Base-by-base conservation (phyloP, 768 basidiomycete genomes). In the Lactarius sanguifluus region DNA sequence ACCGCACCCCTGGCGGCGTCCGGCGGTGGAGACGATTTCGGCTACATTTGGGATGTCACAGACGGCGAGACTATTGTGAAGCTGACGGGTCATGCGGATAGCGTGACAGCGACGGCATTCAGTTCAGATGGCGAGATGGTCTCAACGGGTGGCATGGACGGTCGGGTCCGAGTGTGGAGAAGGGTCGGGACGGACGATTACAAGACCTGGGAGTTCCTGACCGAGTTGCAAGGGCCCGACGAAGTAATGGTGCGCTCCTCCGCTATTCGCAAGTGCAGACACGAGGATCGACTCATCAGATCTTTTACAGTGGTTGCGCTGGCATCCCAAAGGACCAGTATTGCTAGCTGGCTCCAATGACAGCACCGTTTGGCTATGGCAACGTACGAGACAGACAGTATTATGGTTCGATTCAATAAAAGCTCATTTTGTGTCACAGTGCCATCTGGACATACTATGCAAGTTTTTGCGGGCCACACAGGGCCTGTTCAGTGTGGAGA, bases 111-210 rank as follows among this genome's bases (percentile, higher is more conserved):
- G 62, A 82, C 84, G 4, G 88, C 82, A 25, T 99, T 92, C 84
- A 96, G 87, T 75, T 72, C 80, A 0, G 96, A 98, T 74, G 97
- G 97, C 2, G 90, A 97, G 78, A 83, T 97, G 84, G 82, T 96
- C 64, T 88, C 96, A 18, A 97, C 96, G 0, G 97, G 96, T 12
- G 97, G 97, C 0, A 98, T 99, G 97, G 97, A 99, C 73, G 97
- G 97, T 10, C 89, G 87, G 75, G 89, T 98, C 45, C 82, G 96
- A 68, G 79, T 99, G 67, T 99, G 97, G 97, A 80, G 90, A 73
- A 81, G 94, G 72, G 90, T 94, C 16, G 89, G 87, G 5, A 89
- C 80, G 70, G 86, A 88, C 55, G 78, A 88, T 67, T 91, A 87
- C 78, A 84, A 80, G 67, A 84, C 79, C 61, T 99, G 97, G 97